A percentile compares a stretch with the other conserved stretches of the same genome.
phyloP scores from a whole-genome alignment of 2,329 filamentous ascomycete species.

The Dryadomyces quercus-mongolicae region DNA sequence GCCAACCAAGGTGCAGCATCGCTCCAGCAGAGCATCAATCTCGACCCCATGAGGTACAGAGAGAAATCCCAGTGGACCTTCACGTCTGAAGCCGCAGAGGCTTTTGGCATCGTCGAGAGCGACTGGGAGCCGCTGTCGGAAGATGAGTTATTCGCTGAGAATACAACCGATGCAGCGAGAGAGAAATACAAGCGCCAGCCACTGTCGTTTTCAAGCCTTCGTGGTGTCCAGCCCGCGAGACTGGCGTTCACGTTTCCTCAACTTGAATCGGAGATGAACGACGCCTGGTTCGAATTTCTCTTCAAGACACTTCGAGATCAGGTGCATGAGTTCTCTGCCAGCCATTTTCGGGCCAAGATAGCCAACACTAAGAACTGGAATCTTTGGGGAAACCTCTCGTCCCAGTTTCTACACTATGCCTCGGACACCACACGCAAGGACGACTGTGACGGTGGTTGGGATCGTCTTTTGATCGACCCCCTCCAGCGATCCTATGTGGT shows the following conservation, averaged over 20 bases:
- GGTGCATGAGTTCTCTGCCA: constrained; percentile 13
- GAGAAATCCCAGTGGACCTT: not conserved
- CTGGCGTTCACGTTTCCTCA: constrained; percentile 12
- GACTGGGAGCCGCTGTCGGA: constrained; percentile 7
- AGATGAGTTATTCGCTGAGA: not conserved
- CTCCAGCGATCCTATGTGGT: constrained; percentile 21
- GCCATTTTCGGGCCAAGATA: constrained; percentile 16
- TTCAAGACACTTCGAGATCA: constrained; percentile 18
- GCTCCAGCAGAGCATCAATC: not conserved
- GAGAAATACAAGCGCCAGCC: not conserved
- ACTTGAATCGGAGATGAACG: constrained; percentile 9
- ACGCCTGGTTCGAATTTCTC: constrained; percentile 16
- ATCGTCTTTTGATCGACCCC: constrained; percentile 18
- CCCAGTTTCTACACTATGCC: constrained; percentile 23
- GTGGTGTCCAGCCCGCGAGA: constrained; percentile 12
- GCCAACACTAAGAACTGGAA: not conserved
- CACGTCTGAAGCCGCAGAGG: not conserved
- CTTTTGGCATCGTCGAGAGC: constrained; percentile 8
- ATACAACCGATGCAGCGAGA: not conserved
- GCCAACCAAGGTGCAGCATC: not conserved
- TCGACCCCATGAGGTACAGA: not conserved
- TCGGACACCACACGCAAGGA: constrained; percentile 23
- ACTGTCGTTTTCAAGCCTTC: constrained; percentile 3
- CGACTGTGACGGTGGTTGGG: constrained; percentile 20
- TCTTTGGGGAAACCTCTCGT: constrained; percentile 10